A percentile compares a stretch with the other conserved stretches of the same genome.
phyloP scores from a whole-genome alignment of 208 protist species.

The Leishmania braziliensis region DNA sequence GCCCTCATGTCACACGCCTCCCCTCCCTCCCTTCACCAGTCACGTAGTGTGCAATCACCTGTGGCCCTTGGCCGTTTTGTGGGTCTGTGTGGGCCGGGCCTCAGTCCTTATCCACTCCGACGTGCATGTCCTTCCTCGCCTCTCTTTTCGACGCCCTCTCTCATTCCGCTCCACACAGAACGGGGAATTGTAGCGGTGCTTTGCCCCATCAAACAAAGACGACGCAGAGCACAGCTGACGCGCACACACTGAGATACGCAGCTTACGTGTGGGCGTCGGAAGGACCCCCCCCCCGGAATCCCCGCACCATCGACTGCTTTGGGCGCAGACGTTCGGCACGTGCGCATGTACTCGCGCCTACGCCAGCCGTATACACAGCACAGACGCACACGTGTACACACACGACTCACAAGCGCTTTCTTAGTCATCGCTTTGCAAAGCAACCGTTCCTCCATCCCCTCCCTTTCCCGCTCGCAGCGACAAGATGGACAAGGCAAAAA shows the following conservation, averaged over 20 bases:
- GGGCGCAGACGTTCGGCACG: neutral
- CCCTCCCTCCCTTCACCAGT: neutral
- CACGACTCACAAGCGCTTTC: neutral
- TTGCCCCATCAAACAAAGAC: neutral
- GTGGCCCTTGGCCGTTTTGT: neutral
- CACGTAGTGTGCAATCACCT: neutral
- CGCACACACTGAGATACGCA: neutral
- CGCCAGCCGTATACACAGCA: too few species aligned
- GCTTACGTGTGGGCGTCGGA: neutral
- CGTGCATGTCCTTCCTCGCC: neutral
- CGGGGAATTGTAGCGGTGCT: neutral
- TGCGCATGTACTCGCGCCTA: too few species aligned
- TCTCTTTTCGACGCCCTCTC: neutral
- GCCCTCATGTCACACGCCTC: neutral
- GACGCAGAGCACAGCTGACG: neutral
- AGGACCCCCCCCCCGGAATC: neutral
- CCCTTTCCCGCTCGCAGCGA: neutral
- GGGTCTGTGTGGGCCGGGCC: neutral
- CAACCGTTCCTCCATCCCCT: neutral
- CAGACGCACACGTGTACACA: neutral
- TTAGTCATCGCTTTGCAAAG: neutral
- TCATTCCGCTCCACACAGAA: neutral
- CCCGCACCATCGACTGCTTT: neutral
- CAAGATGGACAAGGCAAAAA: constrained; percentile 77
- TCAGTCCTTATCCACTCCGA: neutral